Evolutionary conservation across 805 yeast genomes (phyloP).

Genomic region (Suhomyces pyralidae): DNA sequence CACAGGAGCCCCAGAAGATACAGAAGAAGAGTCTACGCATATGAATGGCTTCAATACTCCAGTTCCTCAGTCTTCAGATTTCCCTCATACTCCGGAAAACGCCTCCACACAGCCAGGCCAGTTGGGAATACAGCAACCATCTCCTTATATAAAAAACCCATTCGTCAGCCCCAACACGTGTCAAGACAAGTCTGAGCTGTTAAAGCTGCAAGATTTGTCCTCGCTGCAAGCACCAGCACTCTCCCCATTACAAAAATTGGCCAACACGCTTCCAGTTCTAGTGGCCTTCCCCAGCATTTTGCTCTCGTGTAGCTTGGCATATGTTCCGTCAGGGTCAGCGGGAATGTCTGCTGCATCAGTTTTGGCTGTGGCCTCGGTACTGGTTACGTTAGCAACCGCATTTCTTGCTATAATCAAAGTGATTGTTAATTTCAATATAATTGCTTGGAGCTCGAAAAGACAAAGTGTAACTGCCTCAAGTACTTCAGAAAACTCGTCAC

Average conservation of each 20-base stretch:
- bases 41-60: background rate
- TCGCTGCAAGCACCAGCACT: background rate
- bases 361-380: conserved; percentile 10
- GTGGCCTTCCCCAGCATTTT: conserved; percentile 31
- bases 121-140: background rate
- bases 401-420: conserved; percentile 17
- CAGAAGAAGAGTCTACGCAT: background rate
- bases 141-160: background rate
- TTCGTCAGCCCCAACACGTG: background rate
- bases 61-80: background rate
- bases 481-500: background rate
- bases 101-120: background rate
- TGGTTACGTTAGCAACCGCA: conserved; percentile 21
- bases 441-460: conserved; percentile 2
- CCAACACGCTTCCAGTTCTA: conserved; percentile 32
- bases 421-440: conserved; percentile 12
- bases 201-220: background rate
- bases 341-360: background rate
- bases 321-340: conserved; percentile 5
- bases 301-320: conserved; percentile 22
- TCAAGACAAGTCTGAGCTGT: background rate
- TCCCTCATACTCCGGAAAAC: background rate
- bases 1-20: background rate
- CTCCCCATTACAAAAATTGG: conserved; percentile 7
- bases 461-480: background rate